These are phyloP conservation scores for Stagonosporopsis tanaceti DNA, from an alignment of 2,329 filamentous ascomycete species.

Conservation along the genomic window DNA sequence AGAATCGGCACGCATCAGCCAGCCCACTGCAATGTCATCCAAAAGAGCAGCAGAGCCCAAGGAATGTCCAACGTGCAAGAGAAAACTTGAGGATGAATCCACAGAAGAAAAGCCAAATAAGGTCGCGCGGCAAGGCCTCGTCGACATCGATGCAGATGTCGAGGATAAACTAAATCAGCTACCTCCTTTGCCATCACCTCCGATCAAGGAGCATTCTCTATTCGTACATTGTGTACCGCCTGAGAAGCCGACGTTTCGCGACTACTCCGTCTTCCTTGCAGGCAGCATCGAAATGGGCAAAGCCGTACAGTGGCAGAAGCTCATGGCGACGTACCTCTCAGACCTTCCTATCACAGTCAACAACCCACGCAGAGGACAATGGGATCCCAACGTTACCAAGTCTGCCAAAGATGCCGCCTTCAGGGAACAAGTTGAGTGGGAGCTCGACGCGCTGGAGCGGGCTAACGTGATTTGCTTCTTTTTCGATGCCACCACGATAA, in stretches of 20 bases:
- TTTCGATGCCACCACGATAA: constrained; percentile 61
- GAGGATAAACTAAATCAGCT: constrained; percentile 30
- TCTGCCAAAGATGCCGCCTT: constrained; percentile 54
- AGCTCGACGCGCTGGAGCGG: constrained; percentile 63
- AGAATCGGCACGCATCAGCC: background rate
- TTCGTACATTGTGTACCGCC: constrained; percentile 31
- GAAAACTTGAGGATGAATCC: constrained; percentile 1
- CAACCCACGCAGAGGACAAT: constrained; percentile 65
- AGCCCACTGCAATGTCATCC: constrained; percentile 2
- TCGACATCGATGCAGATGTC: constrained; percentile 32
- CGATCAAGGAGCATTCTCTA: constrained; percentile 10
- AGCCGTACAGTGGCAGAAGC: constrained; percentile 62
- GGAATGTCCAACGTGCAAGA: constrained; percentile 17
- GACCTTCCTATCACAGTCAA: constrained; percentile 61
- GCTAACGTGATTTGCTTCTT: constrained; percentile 66
- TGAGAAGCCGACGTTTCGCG: constrained; percentile 22
- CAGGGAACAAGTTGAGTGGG: constrained; percentile 66
- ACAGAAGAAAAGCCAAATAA: constrained; percentile 8
- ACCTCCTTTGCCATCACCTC: constrained; percentile 13
- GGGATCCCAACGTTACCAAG: constrained; percentile 64
- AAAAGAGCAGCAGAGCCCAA: background rate
- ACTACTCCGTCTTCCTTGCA: constrained; percentile 64
- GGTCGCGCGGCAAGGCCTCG: background rate
- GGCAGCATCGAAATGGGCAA: constrained; percentile 61
- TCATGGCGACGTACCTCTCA: constrained; percentile 53